Conservation (phyloP, 768 basidiomycete species). For the Scleroderma bovista region DNA sequence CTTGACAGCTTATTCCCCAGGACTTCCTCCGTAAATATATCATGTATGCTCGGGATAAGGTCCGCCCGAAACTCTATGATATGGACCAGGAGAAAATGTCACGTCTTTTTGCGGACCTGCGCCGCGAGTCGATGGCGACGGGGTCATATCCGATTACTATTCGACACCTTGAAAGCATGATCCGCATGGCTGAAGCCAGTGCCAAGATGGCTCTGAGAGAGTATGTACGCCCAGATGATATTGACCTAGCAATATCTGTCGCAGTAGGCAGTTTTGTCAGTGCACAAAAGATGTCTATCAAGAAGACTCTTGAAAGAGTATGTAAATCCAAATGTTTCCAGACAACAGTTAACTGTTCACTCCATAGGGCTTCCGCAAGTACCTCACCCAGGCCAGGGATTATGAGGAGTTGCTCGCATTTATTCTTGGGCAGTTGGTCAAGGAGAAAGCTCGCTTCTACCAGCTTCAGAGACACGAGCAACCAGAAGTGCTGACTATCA, state of each 20-base stretch:
- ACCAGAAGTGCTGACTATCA: constrained; percentile 72
- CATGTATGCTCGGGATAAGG: constrained; percentile 95
- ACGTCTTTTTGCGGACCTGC: constrained; percentile 89
- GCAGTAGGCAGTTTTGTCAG: constrained; percentile 92
- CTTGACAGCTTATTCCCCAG: constrained; percentile 85
- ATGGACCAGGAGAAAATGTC: constrained; percentile 95
- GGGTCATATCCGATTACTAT: constrained; percentile 99
- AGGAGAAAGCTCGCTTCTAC: constrained; percentile 84
- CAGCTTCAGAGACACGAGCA: constrained; percentile 73
- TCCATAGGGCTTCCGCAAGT: constrained; percentile 88
- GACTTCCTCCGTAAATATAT: constrained; percentile 96
- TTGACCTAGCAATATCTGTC: constrained; percentile 95
- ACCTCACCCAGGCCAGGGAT: constrained; percentile 91
- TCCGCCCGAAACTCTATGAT: constrained; percentile 89
- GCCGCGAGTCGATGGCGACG: constrained; percentile 93
- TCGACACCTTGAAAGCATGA: constrained; percentile 97
- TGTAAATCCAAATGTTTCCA: background rate
- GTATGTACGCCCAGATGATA: constrained; percentile 93
- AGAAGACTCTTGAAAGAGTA: constrained; percentile 94
- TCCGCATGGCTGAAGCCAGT: constrained; percentile 97
- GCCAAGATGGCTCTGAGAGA: constrained; percentile 98
- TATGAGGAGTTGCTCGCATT: constrained; percentile 95
- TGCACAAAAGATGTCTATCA: constrained; percentile 97
- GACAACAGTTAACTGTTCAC: constrained; percentile 9
- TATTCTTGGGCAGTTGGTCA: constrained; percentile 88